Evolutionary conservation across 345 rosid genomes (phyloP), one percentile per base, ranked within the genome.

Genomic region (Salix viminalis): DNA sequence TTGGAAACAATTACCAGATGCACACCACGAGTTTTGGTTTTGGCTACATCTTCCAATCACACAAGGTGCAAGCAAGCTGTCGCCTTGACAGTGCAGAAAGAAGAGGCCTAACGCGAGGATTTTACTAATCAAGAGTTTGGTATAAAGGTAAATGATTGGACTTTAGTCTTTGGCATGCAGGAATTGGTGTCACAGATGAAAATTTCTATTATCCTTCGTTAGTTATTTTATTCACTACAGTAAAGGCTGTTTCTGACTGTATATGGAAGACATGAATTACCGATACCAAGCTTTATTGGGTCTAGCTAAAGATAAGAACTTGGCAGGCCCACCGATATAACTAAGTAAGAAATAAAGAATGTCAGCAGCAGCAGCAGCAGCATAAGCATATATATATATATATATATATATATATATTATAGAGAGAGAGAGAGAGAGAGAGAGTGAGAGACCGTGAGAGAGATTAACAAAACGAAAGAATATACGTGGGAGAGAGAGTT

Each of bases 161-260:
- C 28, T 58, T 23, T 58, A 9, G 64, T 14, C 28, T 24, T n/a
- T 1, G 64, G 28, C 64, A 58, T 23, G 64, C 64, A 58, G 26
- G 28, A 58, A 58, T 9, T 3, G 64, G 28, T 58, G 14, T 23
- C 64, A 58, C 0, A 58, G 37, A 1, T 6, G 24, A 67, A 21
- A 67, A 19, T 67, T 67, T 19, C 70, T 32, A 36, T 36, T 5
- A 7, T 8, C n/a, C 69, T 9, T 2, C 36, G 72, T 24, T 42
- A 36, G 6, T 19, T 71, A 54, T 61, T 70, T 4, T 69, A 79
- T 77, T 60, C 7, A 50, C 44, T 11, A 75, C 77, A 71, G 77
- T 50, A 86, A 86, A 86, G 87, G 85, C 84, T 82, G 87, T 78
- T 78, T 84, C 76, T 78, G 84, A 84, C 87, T 78, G 81, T 86